Base-by-base conservation (phyloP, 1,284 basidiomycete genomes). In the Leccinum ponderosum region DNA sequence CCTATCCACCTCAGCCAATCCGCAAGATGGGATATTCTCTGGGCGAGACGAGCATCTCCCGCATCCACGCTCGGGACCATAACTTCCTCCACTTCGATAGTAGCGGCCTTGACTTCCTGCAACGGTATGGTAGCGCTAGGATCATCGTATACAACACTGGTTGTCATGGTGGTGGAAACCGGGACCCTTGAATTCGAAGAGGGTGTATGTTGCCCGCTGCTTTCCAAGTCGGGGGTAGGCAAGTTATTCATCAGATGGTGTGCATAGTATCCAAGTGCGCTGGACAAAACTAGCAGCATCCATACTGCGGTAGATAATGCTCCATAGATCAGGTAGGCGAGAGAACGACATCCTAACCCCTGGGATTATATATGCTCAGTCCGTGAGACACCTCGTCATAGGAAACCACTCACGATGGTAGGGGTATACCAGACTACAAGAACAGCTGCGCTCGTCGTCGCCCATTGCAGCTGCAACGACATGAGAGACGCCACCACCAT, bases 271-370 rank as follows among this genome's bases (percentile, higher is more conserved):
- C 71, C 66, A 4, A 81, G 70, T 3, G 72, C 33, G 60, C 75
- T 76, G 9, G 80, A 80, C 2, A 57, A 39, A n/a, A 80, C 62
- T 11, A 82, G 71, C 1, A 79, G 7, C 1, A 75, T 48, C 78
- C 79, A 81, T 20, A 75, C 69, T 5, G 70, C 1, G 1, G 76
- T 80, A 0, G 79, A 78, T 2, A 75, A 1, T 1, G 53, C 29
- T 4, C 74, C 80, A 50, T 81, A 81, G 15, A 76, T 27, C 44
- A 80, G 11, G 60, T 78, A 80, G 1, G 73, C 63, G 1, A 73
- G 71, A 4, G 77, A 78, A 48, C 78, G 76, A 59, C 80, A 81
- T 2, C 78, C 80, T 2, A 81, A 62, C 31, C 67, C 64, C 70
- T 71, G 6, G 11, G 4, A 39, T 14, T n/a, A 55, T n/a, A 58